Percentiles rank a stretch among this genome's conserved stretches.
These are phyloP conservation scores for Candida nanaspora DNA, from an alignment of 805 yeast species.

Conservation along the genomic window DNA sequence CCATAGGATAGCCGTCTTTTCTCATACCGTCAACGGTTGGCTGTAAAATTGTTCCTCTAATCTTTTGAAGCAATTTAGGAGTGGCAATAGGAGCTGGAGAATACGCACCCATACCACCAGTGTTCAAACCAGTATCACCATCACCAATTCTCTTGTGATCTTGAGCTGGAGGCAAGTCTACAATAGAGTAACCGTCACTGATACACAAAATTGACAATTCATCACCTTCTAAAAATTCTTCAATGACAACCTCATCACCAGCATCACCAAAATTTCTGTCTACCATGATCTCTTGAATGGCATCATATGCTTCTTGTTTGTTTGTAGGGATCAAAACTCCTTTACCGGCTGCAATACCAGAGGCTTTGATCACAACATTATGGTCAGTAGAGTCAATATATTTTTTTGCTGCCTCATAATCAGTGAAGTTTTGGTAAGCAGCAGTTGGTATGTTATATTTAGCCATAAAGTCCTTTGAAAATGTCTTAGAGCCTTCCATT, in stretches of 20 bases:
- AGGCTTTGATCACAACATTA: slow-evolving; percentile 89
- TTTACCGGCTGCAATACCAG: slow-evolving; percentile 98
- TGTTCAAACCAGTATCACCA: slow-evolving; percentile 89
- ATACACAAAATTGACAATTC: slow-evolving; percentile 90
- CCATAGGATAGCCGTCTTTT: slow-evolving; percentile 89
- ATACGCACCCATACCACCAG: slow-evolving; percentile 99
- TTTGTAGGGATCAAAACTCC: slow-evolving; percentile 91
- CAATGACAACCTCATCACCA: slow-evolving; percentile 92
- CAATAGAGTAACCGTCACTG: slow-evolving; percentile 87
- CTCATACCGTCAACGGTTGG: slow-evolving; percentile 97
- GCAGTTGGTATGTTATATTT: slow-evolving; percentile 94
- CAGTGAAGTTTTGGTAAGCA: slow-evolving; percentile 71
- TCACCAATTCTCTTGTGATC: slow-evolving; percentile 96
- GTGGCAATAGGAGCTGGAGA: slow-evolving; percentile 98
- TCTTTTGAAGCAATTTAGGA: slow-evolving; percentile 57
- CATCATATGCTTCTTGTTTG: slow-evolving; percentile 77
- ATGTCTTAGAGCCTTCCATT: slow-evolving; percentile 96
- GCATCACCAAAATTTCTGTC: slow-evolving; percentile 86
- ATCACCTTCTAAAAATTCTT: slow-evolving; percentile 94
- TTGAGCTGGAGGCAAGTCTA: slow-evolving; percentile 94
- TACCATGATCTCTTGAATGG: slow-evolving; percentile 84
- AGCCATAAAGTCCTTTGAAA: slow-evolving; percentile 90
- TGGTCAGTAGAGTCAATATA: slow-evolving; percentile 61
- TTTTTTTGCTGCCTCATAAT: slow-evolving; percentile 65
- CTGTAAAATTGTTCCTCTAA: slow-evolving; percentile 68